Evolutionary conservation across 2,329 filamentous ascomycete species (phyloP), one percentile per base, ranked within the genome.

Genomic region (Fusarium sp.): DNA sequence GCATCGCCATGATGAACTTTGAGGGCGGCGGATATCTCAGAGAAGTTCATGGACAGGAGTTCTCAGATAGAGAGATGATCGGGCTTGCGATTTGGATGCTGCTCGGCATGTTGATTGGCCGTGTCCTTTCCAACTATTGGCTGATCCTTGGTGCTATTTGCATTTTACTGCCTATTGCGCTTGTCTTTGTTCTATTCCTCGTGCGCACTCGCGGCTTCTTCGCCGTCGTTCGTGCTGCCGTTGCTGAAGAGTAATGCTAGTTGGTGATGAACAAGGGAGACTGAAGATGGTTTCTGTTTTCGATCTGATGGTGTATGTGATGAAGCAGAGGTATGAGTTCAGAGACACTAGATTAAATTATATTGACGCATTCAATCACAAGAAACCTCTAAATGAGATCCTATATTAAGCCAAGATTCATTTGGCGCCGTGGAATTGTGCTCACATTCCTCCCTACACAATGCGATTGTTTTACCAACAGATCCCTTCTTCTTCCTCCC

Each of bases 231-330:
- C 24, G 58, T 4, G 47, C 29, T 8, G 31, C 35, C 8, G 42
- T 42, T 8, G 31, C 36, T 8, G 11, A 22, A 9, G 10, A 19
- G 9, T 8, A 13, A 31, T 28, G n/a, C 1, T 38, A 19, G 19
- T 19, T 19, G 19, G 19, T 19, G 19, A 19, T 19, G 3, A 3
- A 19, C 19, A 19, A 19, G 19, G 19, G 19, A 19, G 19, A 19
- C 19, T 19, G 19, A 19, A 19, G 25, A 40, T n/a, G 22, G 22
- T 76, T 70, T 35, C 54, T 83, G 7, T 55, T 86, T 19, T 19
- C 19, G 19, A 19, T 19, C 19, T 2, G 19, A 19, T 19, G 19
- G 2, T 19, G 3, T 19, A 19, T 19, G 19, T 19, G 19, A 19
- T 19, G 19, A 19, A 19, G 19, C 19, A 19, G 19, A 19, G 19